Conservation (phyloP, 495 filamentous ascomycete genomes). For the Penicillium verhagenii region DNA sequence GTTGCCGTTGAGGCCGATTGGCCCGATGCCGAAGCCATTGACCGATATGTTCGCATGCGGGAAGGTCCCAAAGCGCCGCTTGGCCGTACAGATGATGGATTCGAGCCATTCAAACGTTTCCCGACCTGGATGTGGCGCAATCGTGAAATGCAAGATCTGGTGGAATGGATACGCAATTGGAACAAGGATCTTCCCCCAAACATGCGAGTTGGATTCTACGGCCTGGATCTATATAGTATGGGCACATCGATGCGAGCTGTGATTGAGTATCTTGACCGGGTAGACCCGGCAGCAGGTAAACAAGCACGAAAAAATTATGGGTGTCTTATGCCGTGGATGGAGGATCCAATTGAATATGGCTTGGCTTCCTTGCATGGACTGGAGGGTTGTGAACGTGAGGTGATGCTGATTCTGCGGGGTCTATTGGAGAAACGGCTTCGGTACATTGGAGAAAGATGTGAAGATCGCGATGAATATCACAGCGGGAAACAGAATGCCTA, state of each 20-base stretch:
- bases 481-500: slow-evolving; percentile 56
- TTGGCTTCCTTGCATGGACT: slow-evolving; percentile 45
- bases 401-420: slow-evolving; percentile 47
- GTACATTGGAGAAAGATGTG: slow-evolving; percentile 25
- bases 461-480: slow-evolving; percentile 53
- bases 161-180: slow-evolving; percentile 55
- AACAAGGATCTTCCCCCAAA: slow-evolving; percentile 36
- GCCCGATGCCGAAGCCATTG: slow-evolving; percentile 57
- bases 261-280: slow-evolving; percentile 50
- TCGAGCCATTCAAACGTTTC: slow-evolving; percentile 52
- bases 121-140: slow-evolving; percentile 67
- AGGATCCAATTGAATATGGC: slow-evolving; percentile 54
- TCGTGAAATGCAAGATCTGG: slow-evolving; percentile 51
- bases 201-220: slow-evolving; percentile 51
- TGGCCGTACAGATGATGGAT: slow-evolving; percentile 23
- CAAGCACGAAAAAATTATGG: slow-evolving; percentile 47
- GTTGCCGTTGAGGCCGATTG: slow-evolving; percentile 60
- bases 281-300: slow-evolving; percentile 48
- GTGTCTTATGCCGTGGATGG: slow-evolving; percentile 50
- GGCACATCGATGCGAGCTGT: slow-evolving; percentile 51
- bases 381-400: slow-evolving; percentile 48
- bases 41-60: slow-evolving; percentile 54
- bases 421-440: slow-evolving; percentile 46
- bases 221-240: slow-evolving; percentile 56
- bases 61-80: slow-evolving; percentile 37